Conservation (phyloP, 768 basidiomycete species). For the Mycena venus region DNA sequence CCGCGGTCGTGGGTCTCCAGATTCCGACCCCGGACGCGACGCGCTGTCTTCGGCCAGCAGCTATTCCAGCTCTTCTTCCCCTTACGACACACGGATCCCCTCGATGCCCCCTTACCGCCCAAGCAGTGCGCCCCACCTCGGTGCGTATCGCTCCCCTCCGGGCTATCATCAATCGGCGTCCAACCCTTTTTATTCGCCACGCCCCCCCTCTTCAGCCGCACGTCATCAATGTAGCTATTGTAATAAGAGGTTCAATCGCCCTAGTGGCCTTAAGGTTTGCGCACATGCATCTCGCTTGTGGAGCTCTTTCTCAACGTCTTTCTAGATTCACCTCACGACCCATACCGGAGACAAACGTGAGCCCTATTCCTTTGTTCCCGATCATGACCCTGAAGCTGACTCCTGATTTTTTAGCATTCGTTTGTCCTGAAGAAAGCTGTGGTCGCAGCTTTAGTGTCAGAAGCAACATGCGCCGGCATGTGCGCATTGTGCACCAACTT, state of each 20-base stretch:
- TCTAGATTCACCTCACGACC: constrained; percentile 73
- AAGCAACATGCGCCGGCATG: constrained; percentile 79
- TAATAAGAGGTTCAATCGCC: constrained; percentile 70
- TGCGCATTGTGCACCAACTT: constrained; percentile 50
- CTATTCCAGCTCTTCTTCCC: constrained; percentile 34
- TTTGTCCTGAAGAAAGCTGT: constrained; percentile 73
- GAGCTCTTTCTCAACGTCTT: constrained; percentile 68
- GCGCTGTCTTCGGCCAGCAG: constrained; percentile 33
- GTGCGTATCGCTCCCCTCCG: constrained; percentile 28
- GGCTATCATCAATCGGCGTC: constrained; percentile 20
- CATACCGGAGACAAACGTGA: constrained; percentile 75
- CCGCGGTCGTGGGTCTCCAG: constrained; percentile 23
- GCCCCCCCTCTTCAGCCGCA: constrained; percentile 37
- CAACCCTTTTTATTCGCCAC: constrained; percentile 33
- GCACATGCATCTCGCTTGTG: constrained; percentile 45
- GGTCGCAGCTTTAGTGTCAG: constrained; percentile 77
- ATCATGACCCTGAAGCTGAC: constrained; percentile 14
- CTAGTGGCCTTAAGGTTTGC: constrained; percentile 68
- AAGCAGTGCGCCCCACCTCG: constrained; percentile 34
- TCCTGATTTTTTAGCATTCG: constrained; percentile 58
- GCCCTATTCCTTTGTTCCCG: constrained; percentile 38
- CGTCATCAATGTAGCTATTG: constrained; percentile 70
- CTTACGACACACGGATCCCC: constrained; percentile 21
- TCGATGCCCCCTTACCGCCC: constrained; percentile 28
- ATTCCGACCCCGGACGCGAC: constrained; percentile 34